Evolutionary conservation across 2,329 filamentous ascomycete genomes (phyloP).

Genomic region (Tolypocladium capitatum): DNA sequence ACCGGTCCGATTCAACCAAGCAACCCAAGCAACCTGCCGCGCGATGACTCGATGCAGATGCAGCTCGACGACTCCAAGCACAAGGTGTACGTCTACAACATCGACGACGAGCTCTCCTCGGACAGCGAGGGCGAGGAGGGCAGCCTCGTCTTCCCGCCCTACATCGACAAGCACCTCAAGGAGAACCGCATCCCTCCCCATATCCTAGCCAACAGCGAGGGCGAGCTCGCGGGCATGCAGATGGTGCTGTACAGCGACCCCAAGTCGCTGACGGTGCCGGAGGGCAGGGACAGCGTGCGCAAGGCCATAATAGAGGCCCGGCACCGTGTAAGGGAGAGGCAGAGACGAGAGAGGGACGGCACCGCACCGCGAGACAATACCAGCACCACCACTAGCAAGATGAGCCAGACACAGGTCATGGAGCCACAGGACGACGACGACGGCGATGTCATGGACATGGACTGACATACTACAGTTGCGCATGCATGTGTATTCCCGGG

Average conservation of each 20-base stretch:
- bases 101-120: constrained; percentile 71
- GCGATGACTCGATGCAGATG: constrained; percentile 46
- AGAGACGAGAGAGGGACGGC: constrained; percentile 27
- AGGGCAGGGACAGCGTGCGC: constrained; percentile 63
- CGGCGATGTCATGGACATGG: constrained; percentile 55
- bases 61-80: constrained; percentile 74
- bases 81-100: constrained; percentile 80
- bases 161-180: constrained; percentile 70
- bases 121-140: constrained; percentile 33
- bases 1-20: not conserved
- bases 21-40: constrained; percentile 5
- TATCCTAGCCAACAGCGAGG: constrained; percentile 44
- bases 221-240: constrained; percentile 49
- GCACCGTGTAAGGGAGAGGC: constrained; percentile 48
- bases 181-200: constrained; percentile 56
- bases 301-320: constrained; percentile 75
- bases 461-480: constrained; percentile 19
- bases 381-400: not conserved
- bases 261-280: constrained; percentile 59
- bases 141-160: constrained; percentile 65
- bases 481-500: not conserved
- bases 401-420: not conserved
- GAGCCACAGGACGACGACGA: constrained; percentile 25
- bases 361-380: not conserved
- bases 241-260: constrained; percentile 78